A percentile compares a stretch with the other conserved stretches of the same genome.
These are phyloP conservation scores for Cutaneotrichosporon spelunceum DNA, from an alignment of 1,284 basidiomycete species.

Conservation along the genomic window DNA sequence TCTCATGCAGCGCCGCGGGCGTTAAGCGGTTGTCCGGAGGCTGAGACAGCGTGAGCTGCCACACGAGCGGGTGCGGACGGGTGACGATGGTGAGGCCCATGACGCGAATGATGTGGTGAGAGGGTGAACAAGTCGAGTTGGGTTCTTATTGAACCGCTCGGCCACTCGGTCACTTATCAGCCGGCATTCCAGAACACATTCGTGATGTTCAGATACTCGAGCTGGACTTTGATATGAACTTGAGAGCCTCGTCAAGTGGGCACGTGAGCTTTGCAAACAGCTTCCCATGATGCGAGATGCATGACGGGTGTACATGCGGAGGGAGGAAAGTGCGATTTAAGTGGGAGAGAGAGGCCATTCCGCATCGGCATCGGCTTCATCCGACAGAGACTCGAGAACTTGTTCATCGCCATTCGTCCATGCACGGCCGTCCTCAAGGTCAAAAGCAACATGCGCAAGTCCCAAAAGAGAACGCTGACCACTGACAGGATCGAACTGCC, in stretches of 20 bases:
- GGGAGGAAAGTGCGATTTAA: neutral
- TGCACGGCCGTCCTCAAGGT: neutral
- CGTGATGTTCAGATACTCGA: neutral
- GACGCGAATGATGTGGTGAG: neutral
- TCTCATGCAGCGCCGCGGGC: slow-evolving; percentile 35
- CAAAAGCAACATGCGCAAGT: neutral
- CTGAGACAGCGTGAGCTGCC: slow-evolving; percentile 43
- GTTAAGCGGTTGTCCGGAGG: slow-evolving; percentile 52
- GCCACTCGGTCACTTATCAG: neutral
- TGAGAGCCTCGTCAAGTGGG: neutral
- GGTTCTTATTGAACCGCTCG: neutral
- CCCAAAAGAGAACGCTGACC: neutral
- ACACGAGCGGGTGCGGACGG: slow-evolving; percentile 33
- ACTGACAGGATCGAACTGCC: slow-evolving; percentile 1
- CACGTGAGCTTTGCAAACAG: neutral
- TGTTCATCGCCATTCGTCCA: neutral
- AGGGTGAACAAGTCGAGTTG: neutral
- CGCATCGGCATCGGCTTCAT: neutral
- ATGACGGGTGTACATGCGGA: neutral
- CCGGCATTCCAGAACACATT: neutral
- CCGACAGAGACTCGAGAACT: no score
- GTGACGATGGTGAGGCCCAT: slow-evolving; percentile 22
- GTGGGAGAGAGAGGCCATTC: neutral
- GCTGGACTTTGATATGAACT: neutral
- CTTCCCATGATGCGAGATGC: neutral